Base-by-base conservation (phyloP, 2,329 filamentous ascomycete species). In the Aspergillus luchuensis region DNA sequence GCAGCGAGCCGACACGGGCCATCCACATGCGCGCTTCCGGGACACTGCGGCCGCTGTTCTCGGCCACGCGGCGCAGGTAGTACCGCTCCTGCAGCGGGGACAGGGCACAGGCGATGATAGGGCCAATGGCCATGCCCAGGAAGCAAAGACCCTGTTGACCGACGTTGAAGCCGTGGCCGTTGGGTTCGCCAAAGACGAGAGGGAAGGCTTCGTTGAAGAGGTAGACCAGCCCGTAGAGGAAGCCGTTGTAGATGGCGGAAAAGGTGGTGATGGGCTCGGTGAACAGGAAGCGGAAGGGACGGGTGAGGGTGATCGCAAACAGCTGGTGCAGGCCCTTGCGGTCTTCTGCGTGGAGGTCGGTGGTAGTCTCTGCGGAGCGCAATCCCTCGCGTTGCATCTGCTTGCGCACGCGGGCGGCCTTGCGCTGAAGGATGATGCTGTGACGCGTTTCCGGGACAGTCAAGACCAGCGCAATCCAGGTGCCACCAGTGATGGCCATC, bases 141-240 rank as follows among this genome's bases (percentile, higher is more conserved):
- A 91, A 91, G 43, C 77, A 68, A 83, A 88, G 91, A 2, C 70
- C 69, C 33, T 68, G 79, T 58, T 80, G 72, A 60, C 85, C 85
- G 10, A 85, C 84, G 0, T 83, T 79, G 5, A 78, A 75, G 61
- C 85, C 86, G 0, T 82, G 83, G 64, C 87, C 83, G 17, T 87
- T 79, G 66, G 86, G 85, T 66, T 82, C 84, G 71, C 87, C 88
- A 66, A 88, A 86, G 2, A 92, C 88, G 8, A 90, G 79, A 0
- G 79, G 76, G 65, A 90, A 91, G 0, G 86, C 88, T 71, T 91
- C 87, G 56, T 91, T 85, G 72, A 90, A 90, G 80, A 90, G 89
- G 78, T 91, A 91, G 72, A 91, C 90, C 8, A 92, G 82, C 4
- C 88, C 88, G 62, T 91, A 89, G 21, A 85, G 85, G 78, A 91